phyloP scores from a whole-genome alignment of 2,329 filamentous ascomycete species.

The Beauveria bassiana region DNA sequence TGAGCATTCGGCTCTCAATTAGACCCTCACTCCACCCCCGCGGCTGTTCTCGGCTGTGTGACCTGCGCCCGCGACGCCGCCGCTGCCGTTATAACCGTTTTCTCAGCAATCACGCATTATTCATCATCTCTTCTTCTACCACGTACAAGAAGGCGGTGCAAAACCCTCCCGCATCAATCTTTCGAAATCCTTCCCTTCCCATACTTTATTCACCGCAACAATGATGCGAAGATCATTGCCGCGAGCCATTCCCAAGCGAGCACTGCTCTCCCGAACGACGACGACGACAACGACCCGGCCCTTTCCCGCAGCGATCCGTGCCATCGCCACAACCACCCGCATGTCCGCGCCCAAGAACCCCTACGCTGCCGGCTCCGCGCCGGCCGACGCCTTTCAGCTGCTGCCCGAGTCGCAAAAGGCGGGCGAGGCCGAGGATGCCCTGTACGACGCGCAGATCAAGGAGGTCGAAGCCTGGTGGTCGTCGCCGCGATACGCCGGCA shows the following conservation, averaged over 20 bases:
- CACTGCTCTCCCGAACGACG: neutral
- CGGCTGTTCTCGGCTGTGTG: conserved; percentile 8
- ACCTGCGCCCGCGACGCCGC: neutral
- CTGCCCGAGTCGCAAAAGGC: conserved; percentile 70
- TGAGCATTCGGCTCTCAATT: neutral
- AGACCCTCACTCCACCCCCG: neutral
- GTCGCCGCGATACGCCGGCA: conserved; percentile 74
- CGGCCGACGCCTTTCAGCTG: conserved; percentile 78
- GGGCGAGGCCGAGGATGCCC: conserved; percentile 71
- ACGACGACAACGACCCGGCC: neutral
- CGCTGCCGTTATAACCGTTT: conserved; percentile 8
- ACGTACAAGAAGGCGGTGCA: neutral
- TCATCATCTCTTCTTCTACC: too few species aligned
- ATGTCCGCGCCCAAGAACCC: conserved; percentile 27
- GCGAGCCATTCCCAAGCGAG: conserved; percentile 7
- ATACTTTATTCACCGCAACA: neutral
- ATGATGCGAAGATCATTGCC: conserved; percentile 11
- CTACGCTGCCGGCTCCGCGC: conserved; percentile 21
- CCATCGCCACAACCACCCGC: conserved; percentile 25
- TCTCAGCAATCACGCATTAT: neutral
- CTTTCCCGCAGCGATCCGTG: conserved; percentile 17
- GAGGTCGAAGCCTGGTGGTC: conserved; percentile 90
- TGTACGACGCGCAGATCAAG: conserved; percentile 76
- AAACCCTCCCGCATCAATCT: neutral
- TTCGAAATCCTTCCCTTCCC: too few species aligned